phyloP scores from a whole-genome alignment of 495 filamentous ascomycete genomes.

The Xylaria intraflava region DNA sequence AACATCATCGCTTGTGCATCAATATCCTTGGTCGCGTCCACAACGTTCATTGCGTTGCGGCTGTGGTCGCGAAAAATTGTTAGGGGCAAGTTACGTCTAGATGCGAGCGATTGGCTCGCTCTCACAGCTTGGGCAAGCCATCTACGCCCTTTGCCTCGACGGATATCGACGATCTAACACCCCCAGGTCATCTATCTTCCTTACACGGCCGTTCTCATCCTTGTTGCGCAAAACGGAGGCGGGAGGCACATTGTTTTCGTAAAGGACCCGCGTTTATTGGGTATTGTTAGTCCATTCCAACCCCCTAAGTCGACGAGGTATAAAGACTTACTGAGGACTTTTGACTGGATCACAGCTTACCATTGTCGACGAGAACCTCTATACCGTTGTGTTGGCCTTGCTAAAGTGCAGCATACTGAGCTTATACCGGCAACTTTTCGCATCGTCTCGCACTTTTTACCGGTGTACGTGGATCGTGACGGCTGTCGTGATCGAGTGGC shows the following conservation, averaged over 20 bases:
- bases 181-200: background rate
- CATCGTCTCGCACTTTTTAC: background rate
- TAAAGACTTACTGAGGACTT: background rate
- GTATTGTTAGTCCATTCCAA: background rate
- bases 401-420: background rate
- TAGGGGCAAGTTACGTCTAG: background rate
- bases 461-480: background rate
- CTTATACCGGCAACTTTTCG: background rate
- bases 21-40: background rate
- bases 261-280: background rate
- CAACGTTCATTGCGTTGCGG: background rate
- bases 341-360: background rate
- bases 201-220: background rate
- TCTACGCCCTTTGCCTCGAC: background rate
- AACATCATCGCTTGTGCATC: background rate
- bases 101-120: background rate
- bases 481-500: no score
- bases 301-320: no score
- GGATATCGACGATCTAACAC: background rate
- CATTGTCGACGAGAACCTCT: background rate
- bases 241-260: background rate
- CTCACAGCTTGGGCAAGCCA: background rate
- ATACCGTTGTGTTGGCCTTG: background rate
- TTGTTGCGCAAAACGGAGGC: background rate
- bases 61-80: background rate